Evolutionary conservation across 2,329 filamentous ascomycete genomes (phyloP).

Genomic region (Paraconiothyrium sp.): DNA sequence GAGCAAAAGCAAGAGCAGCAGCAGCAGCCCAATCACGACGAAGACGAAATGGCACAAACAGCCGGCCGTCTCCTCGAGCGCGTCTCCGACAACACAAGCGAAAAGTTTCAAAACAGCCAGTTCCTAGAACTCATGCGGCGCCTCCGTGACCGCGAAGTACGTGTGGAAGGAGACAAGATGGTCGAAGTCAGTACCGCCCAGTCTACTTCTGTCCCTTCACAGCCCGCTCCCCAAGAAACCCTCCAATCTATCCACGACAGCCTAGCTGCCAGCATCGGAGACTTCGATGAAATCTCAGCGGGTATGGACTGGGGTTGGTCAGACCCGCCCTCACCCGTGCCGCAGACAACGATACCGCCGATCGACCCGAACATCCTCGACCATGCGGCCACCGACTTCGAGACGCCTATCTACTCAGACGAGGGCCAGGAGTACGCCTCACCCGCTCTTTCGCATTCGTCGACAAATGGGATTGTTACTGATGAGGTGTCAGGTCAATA

Average conservation of each 20-base stretch:
- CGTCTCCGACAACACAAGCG: constrained; percentile 72
- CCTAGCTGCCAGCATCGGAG: background rate
- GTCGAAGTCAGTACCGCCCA: constrained; percentile 58
- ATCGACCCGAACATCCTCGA: constrained; percentile 42
- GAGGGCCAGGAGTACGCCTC: constrained; percentile 19
- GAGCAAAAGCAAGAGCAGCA: constrained; percentile 44
- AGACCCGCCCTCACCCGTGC: constrained; percentile 8
- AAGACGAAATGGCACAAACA: constrained; percentile 76
- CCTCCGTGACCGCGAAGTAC: constrained; percentile 76
- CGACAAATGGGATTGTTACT: constrained; percentile 31
- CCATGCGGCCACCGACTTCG: constrained; percentile 43
- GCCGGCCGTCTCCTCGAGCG: constrained; percentile 75
- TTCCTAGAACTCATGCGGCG: constrained; percentile 81
- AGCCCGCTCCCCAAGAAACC: constrained; percentile 5
- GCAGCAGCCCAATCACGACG: constrained; percentile 52
- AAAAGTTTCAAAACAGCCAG: constrained; percentile 80
- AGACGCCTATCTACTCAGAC: constrained; percentile 38
- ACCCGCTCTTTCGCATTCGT: constrained; percentile 16
- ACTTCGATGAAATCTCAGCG: background rate
- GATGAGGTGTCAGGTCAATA: constrained; percentile 44
- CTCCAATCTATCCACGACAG: background rate
- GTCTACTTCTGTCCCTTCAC: constrained; percentile 20
- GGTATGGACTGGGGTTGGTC: constrained; percentile 11
- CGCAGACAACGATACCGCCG: constrained; percentile 28
- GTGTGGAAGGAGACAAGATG: constrained; percentile 75